Evolutionary conservation across 108 stramenopile genomes (phyloP).

Genomic region (Cyclotella atomus): DNA sequence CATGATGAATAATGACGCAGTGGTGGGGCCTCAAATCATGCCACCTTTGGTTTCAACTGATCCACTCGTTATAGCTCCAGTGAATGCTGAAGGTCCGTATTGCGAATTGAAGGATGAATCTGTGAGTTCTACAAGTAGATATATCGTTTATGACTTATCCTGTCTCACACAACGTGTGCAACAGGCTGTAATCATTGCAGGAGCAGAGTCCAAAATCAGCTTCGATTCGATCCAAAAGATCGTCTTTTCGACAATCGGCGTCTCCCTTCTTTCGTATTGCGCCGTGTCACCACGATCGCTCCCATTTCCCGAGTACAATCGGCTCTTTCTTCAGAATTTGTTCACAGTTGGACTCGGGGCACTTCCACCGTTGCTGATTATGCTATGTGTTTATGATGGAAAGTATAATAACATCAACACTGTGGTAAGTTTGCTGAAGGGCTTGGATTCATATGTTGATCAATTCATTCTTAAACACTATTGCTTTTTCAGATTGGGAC

Average conservation of each 20-base stretch:
- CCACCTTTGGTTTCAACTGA: constrained; percentile 8
- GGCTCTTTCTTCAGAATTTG: constrained; percentile 71
- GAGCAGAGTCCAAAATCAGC: constrained; percentile 41
- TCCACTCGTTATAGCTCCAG: constrained; percentile 1
- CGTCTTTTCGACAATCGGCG: constrained; percentile 40
- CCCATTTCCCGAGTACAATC: constrained; percentile 72
- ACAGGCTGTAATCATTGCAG: constrained; percentile 39
- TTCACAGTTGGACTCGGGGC: constrained; percentile 48
- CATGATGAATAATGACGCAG: not conserved
- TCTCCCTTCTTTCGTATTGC: constrained; percentile 59
- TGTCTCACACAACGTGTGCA: too few relatives aligned
- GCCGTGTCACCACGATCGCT: constrained; percentile 79
- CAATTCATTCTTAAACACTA: not conserved
- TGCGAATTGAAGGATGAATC: constrained; percentile 34
- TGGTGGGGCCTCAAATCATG: not conserved
- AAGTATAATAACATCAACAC: constrained; percentile 62
- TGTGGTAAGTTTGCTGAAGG: constrained; percentile 42
- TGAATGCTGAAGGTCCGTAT: constrained; percentile 29
- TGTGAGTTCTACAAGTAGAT: constrained; percentile 9
- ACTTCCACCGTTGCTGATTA: constrained; percentile 55
- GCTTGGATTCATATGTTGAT: not conserved
- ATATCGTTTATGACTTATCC: too few relatives aligned
- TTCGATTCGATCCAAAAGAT: constrained; percentile 78
- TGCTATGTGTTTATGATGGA: constrained; percentile 58
- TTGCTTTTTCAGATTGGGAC: constrained; percentile 48